phyloP scores from a whole-genome alignment of 306 rosid genomes.

The Ormosia semicastrata region DNA sequence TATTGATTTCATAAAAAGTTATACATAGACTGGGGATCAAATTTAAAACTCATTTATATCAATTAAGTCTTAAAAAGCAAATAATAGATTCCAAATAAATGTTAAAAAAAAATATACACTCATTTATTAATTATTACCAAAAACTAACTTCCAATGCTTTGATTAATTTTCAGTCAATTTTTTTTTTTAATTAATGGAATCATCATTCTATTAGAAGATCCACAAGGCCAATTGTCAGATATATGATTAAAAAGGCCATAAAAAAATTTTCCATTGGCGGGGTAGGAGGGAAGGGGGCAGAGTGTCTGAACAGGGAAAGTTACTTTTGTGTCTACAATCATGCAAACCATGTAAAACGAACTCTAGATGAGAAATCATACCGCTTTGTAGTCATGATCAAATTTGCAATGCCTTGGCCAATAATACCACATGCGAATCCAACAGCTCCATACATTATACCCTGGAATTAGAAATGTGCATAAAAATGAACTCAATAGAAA shows the following conservation, averaged over 20 bases:
- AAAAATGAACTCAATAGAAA: neutral
- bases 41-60: neutral
- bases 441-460: conserved; percentile 83
- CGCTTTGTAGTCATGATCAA: conserved; percentile 88
- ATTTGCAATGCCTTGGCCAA: conserved; percentile 98
- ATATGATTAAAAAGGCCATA: neutral
- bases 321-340: neutral
- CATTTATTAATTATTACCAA: neutral
- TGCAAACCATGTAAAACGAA: conserved; percentile 16
- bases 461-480: conserved; percentile 34
- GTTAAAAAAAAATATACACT: neutral
- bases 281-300: neutral
- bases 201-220: neutral
- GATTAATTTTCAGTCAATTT: neutral
- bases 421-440: conserved; percentile 88
- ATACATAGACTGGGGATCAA: neutral
- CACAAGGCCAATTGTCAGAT: neutral
- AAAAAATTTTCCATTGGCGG: neutral
- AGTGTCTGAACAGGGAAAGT: neutral
- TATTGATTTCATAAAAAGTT: neutral
- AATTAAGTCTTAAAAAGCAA: neutral
- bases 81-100: conserved; percentile 16
- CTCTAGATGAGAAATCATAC: conserved; percentile 36
- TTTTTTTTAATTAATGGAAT: neutral
- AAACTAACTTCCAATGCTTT: neutral